Percentiles rank a stretch among this genome's conserved stretches.
Conservation (phyloP, 192 early-diverging fungal genomes). For the Phycomyces blakesleeanus region DNA sequence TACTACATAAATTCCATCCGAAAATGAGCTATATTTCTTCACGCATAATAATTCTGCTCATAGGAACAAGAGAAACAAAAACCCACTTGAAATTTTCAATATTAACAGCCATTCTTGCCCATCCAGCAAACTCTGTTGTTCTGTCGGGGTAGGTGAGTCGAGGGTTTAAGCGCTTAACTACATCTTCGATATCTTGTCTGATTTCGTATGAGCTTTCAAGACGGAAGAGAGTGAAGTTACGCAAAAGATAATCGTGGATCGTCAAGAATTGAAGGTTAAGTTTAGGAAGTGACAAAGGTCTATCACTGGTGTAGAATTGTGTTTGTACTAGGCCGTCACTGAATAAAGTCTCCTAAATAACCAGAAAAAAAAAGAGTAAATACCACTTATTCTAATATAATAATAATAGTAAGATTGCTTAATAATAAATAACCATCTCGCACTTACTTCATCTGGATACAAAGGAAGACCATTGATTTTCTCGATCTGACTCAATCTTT, state of each 20-base stretch:
- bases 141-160: constrained; percentile 46
- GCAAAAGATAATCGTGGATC: constrained; percentile 83
- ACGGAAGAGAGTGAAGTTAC: constrained; percentile 81
- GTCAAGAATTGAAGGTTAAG: constrained; percentile 93
- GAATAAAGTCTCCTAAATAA: constrained; percentile 59
- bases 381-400: too few relatives aligned
- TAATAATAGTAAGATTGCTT: too few relatives aligned
- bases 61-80: neutral
- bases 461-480: constrained; percentile 64
- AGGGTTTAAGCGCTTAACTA: constrained; percentile 77
- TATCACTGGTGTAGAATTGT: constrained; percentile 55
- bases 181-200: constrained; percentile 86
- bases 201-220: constrained; percentile 83
- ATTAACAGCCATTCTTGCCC: constrained; percentile 87
- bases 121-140: constrained; percentile 79
- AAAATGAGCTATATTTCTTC: neutral
- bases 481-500: constrained; percentile 65
- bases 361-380: too few relatives aligned
- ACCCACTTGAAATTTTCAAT: constrained; percentile 56
- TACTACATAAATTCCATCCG: constrained; percentile 13
- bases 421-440: neutral
- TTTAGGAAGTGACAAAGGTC: constrained; percentile 76
- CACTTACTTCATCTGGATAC: constrained; percentile 69
- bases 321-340: constrained; percentile 64
- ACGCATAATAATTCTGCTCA: too few relatives aligned